Evolutionary conservation across 768 basidiomycete genomes (phyloP).

Genomic region (Xerocomellus dryophilus): DNA sequence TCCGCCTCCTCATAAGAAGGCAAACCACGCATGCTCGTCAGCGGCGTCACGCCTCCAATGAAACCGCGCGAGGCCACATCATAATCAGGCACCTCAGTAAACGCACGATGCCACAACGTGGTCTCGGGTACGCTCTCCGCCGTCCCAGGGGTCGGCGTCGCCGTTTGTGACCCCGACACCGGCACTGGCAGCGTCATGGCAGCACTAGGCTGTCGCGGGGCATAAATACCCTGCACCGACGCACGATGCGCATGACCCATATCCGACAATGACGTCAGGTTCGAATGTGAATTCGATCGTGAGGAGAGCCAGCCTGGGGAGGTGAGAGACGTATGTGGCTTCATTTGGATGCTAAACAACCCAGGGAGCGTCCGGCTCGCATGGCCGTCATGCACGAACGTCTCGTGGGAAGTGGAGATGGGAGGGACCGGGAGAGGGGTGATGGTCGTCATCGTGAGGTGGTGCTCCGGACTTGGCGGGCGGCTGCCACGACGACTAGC

Average conservation of each 20-base stretch:
- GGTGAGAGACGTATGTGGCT: constrained; percentile 50
- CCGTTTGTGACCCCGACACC: not conserved
- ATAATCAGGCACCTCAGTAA: constrained; percentile 84
- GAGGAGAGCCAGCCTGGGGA: constrained; percentile 41
- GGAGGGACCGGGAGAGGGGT: not conserved
- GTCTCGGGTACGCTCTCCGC: constrained; percentile 27
- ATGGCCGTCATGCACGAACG: constrained; percentile 49
- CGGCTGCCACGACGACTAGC: constrained; percentile 43
- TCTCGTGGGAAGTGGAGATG: constrained; percentile 37
- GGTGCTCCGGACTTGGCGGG: constrained; percentile 57
- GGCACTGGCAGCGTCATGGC: not conserved
- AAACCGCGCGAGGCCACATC: constrained; percentile 81
- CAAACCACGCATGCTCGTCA: constrained; percentile 69
- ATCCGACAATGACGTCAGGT: constrained; percentile 18
- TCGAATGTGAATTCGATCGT: constrained; percentile 36
- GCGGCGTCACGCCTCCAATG: constrained; percentile 85
- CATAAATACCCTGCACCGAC: not conserved
- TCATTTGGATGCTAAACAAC: constrained; percentile 60
- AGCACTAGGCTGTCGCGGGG: not conserved
- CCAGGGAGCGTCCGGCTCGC: constrained; percentile 51
- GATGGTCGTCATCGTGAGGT: constrained; percentile 10
- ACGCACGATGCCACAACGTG: constrained; percentile 55
- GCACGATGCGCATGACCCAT: constrained; percentile 1
- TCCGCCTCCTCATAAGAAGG: constrained; percentile 83
- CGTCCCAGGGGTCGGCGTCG: constrained; percentile 5